Evolutionary conservation across 1,284 basidiomycete species (phyloP).

Genomic region (Ganoderma meredithae): DNA sequence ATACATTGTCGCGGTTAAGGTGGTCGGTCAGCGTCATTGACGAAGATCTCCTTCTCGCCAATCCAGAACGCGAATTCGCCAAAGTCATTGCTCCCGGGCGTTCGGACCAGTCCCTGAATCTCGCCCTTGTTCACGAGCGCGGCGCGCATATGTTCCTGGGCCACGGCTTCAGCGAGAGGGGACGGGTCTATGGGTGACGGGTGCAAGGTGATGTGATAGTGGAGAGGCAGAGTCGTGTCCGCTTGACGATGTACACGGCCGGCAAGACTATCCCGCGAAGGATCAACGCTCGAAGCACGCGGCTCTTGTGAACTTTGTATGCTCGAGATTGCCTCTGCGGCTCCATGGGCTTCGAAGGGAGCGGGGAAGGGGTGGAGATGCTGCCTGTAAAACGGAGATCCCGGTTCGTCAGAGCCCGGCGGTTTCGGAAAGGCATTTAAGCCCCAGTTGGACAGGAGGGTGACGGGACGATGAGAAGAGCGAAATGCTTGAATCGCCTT

Average conservation of each 20-base stretch:
- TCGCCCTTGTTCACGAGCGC: constrained; percentile 35
- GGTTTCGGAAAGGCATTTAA: constrained; percentile 46
- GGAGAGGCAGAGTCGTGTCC: constrained; percentile 16
- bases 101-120: constrained; percentile 44
- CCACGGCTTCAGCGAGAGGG: constrained; percentile 38
- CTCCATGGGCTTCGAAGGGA: constrained; percentile 38
- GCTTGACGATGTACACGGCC: not conserved
- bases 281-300: constrained; percentile 10
- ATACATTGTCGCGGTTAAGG: not conserved
- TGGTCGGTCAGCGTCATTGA: constrained; percentile 17
- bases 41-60: constrained; percentile 33
- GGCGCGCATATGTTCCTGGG: constrained; percentile 38
- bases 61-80: constrained; percentile 39
- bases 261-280: not conserved
- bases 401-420: constrained; percentile 31
- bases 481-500: constrained; percentile 59
- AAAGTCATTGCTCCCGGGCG: constrained; percentile 34
- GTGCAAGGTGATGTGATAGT: constrained; percentile 38
- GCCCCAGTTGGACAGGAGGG: constrained; percentile 72
- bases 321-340: constrained; percentile 22
- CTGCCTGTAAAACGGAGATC: constrained; percentile 54
- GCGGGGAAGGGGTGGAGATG: constrained; percentile 59
- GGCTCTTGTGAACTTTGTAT: constrained; percentile 17
- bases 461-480: constrained; percentile 57
- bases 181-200: constrained; percentile 39